These are phyloP conservation scores for Castanospermum australe DNA, from an alignment of 306 rosid species.

Conservation along the genomic window DNA sequence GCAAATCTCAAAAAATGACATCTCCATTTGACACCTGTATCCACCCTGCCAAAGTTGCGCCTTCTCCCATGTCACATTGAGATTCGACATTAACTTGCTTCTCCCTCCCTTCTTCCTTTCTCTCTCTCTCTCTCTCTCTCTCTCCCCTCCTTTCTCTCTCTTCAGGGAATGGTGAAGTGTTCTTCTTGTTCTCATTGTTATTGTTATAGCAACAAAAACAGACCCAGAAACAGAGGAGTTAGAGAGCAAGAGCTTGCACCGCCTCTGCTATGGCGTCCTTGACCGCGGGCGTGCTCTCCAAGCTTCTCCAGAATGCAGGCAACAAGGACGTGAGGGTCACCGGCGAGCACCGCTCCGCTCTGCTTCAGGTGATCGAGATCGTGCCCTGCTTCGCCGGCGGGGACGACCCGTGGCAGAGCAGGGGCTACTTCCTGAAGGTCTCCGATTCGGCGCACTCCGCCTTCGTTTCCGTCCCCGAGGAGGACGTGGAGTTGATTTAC, in stretches of 20 bases:
- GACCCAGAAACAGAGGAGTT: not conserved
- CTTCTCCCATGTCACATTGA: slow-evolving; percentile 46
- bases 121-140: not conserved
- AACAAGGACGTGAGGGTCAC: slow-evolving; percentile 45
- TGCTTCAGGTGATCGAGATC: slow-evolving; percentile 70
- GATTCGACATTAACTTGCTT: slow-evolving; percentile 39
- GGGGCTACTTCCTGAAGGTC: slow-evolving; percentile 71
- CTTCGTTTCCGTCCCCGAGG: slow-evolving; percentile 53
- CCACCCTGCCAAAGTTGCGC: slow-evolving; percentile 27
- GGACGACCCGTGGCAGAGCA: slow-evolving; percentile 49
- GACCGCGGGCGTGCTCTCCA: slow-evolving; percentile 68
- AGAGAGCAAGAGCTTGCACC: not conserved
- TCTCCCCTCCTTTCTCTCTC: no score
- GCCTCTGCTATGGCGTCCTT: slow-evolving; percentile 62
- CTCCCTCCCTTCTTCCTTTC: not conserved
- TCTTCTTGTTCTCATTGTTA: not conserved
- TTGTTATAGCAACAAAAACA: not conserved
- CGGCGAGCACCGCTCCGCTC: slow-evolving; percentile 65
- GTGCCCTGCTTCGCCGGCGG: slow-evolving; percentile 49
- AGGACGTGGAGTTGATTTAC: slow-evolving; percentile 55
- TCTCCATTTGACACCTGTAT: slow-evolving; percentile 40
- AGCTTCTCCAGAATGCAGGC: slow-evolving; percentile 61
- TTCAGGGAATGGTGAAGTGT: no score
- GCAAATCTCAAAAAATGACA: slow-evolving; percentile 33
- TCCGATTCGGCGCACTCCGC: slow-evolving; percentile 73